phyloP scores from a whole-genome alignment of 2,329 filamentous ascomycete genomes.

The Talaromyces piceae region DNA sequence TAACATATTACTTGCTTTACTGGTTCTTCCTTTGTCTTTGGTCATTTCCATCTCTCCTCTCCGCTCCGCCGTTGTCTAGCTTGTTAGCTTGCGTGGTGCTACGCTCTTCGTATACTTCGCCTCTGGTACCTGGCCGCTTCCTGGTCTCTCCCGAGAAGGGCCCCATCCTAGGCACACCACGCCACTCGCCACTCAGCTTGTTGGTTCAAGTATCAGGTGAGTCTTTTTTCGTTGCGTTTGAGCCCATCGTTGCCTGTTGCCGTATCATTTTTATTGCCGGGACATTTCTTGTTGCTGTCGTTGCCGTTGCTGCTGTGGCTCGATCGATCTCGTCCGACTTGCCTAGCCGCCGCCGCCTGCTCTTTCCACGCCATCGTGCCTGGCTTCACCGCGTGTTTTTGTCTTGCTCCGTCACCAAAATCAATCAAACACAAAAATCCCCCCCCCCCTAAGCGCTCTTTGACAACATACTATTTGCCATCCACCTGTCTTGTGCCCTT shows the following conservation, averaged over 20 bases:
- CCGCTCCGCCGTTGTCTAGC: slow-evolving; percentile 1
- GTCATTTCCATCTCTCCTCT: background rate
- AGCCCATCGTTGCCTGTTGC: background rate
- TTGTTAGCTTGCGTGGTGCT: too few species aligned
- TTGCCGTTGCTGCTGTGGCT: background rate
- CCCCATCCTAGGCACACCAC: slow-evolving; percentile 10
- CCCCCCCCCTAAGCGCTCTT: background rate
- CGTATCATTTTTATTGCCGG: background rate
- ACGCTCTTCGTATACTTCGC: slow-evolving; percentile 14
- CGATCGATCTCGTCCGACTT: background rate
- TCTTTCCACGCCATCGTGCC: background rate
- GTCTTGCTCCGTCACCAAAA: background rate
- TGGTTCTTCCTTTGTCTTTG: background rate
- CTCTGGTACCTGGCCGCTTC: slow-evolving; percentile 19
- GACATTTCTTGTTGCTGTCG: background rate
- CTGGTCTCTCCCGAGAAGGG: background rate
- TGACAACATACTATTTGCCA: background rate
- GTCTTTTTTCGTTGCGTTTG: background rate
- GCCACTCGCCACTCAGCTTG: slow-evolving; percentile 9
- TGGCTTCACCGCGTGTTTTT: background rate
- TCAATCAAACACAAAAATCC: too few species aligned
- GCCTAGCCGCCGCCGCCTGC: background rate
- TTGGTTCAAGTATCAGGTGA: background rate
- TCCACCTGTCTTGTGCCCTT: background rate
- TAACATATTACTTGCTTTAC: slow-evolving; percentile 6